Conservation (phyloP, 768 basidiomycete genomes). For the Boletus eberwhitei region DNA sequence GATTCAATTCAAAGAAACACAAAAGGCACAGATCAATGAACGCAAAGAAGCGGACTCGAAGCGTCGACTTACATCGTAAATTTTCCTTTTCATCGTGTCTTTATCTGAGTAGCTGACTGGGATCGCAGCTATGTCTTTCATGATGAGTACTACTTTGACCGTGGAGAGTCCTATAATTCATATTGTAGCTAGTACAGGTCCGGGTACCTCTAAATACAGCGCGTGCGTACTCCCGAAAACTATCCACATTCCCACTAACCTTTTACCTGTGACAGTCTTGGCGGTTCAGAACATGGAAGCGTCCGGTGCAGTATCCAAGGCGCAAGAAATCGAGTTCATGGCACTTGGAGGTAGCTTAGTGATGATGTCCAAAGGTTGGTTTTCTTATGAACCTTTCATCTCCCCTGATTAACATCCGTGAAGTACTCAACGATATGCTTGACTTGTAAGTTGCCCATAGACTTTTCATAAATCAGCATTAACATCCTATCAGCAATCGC, state of each 20-base stretch:
- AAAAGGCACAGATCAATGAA: slow-evolving; percentile 75
- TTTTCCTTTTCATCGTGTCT: slow-evolving; percentile 27
- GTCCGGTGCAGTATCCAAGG: slow-evolving; percentile 63
- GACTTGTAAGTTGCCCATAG: slow-evolving; percentile 55
- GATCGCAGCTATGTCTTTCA: slow-evolving; percentile 65
- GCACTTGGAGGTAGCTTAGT: slow-evolving; percentile 77
- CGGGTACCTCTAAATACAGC: slow-evolving; percentile 81
- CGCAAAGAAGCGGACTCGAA: slow-evolving; percentile 77
- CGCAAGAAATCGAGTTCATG: slow-evolving; percentile 84
- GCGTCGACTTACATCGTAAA: slow-evolving; percentile 73
- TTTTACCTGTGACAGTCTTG: slow-evolving; percentile 41
- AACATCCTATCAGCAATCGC: slow-evolving; percentile 52
- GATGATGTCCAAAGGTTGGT: slow-evolving; percentile 82
- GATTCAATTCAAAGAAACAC: slow-evolving; percentile 63
- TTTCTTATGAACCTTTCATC: not conserved
- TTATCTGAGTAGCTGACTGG: not conserved
- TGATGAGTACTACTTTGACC: slow-evolving; percentile 47
- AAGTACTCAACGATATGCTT: slow-evolving; percentile 75
- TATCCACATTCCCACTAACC: not conserved
- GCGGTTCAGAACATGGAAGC: slow-evolving; percentile 94
- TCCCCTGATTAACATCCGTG: slow-evolving; percentile 2
- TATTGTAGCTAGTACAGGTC: slow-evolving; percentile 47
- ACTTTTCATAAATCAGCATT: not conserved
- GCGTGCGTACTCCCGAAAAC: slow-evolving; percentile 30
- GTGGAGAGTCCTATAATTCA: slow-evolving; percentile 11